phyloP scores from a whole-genome alignment of 108 stramenopile species.

The Stephanodiscus triporus region DNA sequence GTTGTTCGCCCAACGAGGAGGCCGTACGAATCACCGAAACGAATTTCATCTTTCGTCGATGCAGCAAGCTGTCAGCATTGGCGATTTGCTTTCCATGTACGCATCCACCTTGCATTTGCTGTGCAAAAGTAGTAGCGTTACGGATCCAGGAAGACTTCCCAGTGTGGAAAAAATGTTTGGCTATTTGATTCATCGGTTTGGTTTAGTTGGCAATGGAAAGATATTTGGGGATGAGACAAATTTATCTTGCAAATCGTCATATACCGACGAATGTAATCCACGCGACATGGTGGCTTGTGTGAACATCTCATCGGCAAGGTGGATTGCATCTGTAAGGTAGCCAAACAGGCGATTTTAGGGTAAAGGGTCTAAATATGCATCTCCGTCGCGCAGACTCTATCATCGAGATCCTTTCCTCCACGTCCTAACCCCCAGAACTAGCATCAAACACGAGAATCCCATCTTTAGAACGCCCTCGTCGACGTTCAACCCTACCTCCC shows the following conservation, averaged over 20 bases:
- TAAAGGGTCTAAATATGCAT: too few relatives aligned
- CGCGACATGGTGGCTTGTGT: too few relatives aligned
- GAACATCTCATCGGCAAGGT: background rate
- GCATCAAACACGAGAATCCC: slow-evolving; percentile 81
- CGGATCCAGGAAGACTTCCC: slow-evolving; percentile 1
- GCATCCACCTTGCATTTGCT: slow-evolving; percentile 24
- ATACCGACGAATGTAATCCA: too few relatives aligned
- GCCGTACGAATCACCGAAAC: background rate
- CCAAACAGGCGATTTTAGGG: background rate
- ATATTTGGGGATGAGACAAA: background rate
- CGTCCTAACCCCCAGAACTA: slow-evolving; percentile 66
- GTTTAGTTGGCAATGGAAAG: slow-evolving; percentile 2
- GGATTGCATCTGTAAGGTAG: background rate
- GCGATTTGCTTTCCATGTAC: slow-evolving; percentile 33
- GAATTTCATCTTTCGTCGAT: background rate
- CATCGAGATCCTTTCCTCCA: slow-evolving; percentile 34
- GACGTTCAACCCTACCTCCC: slow-evolving; percentile 57
- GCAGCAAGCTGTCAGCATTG: slow-evolving; percentile 13
- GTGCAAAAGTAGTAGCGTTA: slow-evolving; percentile 7
- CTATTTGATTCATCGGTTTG: slow-evolving; percentile 37
- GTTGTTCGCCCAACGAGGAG: background rate
- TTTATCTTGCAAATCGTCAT: background rate
- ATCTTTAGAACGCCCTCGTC: slow-evolving; percentile 69
- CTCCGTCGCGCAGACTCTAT: background rate
- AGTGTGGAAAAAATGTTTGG: slow-evolving; percentile 34